Evolutionary conservation across 1,139 yeast species (phyloP).

Genomic region (Yamadazyma dendronema): DNA sequence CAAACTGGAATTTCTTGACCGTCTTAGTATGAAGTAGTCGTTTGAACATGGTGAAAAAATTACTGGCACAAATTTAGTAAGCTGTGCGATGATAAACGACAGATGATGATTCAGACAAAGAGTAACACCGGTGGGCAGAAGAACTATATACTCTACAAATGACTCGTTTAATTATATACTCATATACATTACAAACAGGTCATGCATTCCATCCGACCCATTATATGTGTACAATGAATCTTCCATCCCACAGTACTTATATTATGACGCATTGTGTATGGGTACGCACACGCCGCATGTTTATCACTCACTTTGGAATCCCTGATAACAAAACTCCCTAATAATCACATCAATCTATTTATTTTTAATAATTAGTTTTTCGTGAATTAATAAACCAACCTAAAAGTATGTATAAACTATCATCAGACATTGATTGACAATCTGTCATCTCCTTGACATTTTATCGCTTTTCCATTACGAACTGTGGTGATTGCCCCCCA

Average conservation of each 20-base stretch:
- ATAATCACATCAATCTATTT: slow-evolving; percentile 1
- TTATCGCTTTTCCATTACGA: too few relatives aligned
- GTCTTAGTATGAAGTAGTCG: slow-evolving; percentile 10
- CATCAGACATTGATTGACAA: neutral
- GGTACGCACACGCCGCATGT: slow-evolving; percentile 2
- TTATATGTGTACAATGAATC: too few relatives aligned
- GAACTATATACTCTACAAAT: too few relatives aligned
- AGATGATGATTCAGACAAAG: neutral
- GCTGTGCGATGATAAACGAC: neutral
- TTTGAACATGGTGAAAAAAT: slow-evolving; percentile 1
- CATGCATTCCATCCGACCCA: too few relatives aligned
- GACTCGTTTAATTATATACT: too few relatives aligned
- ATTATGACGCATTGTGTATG: neutral
- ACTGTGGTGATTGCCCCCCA: too few relatives aligned
- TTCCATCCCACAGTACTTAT: too few relatives aligned
- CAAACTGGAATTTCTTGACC: slow-evolving; percentile 9
- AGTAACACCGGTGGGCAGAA: too few relatives aligned
- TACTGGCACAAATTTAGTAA: slow-evolving; percentile 4
- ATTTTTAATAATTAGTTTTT: neutral
- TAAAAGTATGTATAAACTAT: neutral
- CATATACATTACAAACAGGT: too few relatives aligned
- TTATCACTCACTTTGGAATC: slow-evolving; percentile 5
- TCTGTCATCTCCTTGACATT: too few relatives aligned
- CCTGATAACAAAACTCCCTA: slow-evolving; percentile 7
- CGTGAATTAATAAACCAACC: neutral